These are phyloP conservation scores for Sphenostylis stenocarpa DNA, from an alignment of 306 rosid species.

Conservation along the genomic window DNA sequence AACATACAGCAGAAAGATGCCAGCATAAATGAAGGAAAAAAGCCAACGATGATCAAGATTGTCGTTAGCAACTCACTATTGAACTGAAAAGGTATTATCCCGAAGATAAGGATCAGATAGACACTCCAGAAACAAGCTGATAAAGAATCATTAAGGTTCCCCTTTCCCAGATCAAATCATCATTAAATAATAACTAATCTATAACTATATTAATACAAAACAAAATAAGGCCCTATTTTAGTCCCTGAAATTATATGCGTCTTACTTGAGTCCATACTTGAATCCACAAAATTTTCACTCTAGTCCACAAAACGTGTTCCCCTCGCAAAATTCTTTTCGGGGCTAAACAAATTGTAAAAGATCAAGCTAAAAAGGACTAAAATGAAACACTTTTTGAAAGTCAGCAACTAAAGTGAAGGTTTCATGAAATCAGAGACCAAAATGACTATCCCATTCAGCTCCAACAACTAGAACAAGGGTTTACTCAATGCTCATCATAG, in stretches of 20 bases:
- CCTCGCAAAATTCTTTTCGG: no score
- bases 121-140: neutral
- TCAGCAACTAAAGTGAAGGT: neutral
- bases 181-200: neutral
- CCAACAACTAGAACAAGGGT: neutral
- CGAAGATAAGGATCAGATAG: neutral
- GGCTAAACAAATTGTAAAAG: neutral
- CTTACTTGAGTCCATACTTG: neutral
- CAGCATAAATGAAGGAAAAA: neutral
- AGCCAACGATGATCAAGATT: neutral
- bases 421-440: no score
- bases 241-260: neutral
- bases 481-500: neutral
- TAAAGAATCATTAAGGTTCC: neutral
- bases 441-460: neutral
- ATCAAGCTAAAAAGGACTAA: neutral
- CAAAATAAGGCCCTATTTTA: neutral
- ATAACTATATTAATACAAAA: neutral
- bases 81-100: slow-evolving; percentile 7
- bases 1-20: neutral
- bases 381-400: neutral
- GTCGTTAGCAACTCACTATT: neutral
- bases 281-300: neutral
- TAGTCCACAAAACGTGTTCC: neutral
- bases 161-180: neutral